Conservation (phyloP, 208 protist genomes). For the Acanthamoeba triangularis region DNA sequence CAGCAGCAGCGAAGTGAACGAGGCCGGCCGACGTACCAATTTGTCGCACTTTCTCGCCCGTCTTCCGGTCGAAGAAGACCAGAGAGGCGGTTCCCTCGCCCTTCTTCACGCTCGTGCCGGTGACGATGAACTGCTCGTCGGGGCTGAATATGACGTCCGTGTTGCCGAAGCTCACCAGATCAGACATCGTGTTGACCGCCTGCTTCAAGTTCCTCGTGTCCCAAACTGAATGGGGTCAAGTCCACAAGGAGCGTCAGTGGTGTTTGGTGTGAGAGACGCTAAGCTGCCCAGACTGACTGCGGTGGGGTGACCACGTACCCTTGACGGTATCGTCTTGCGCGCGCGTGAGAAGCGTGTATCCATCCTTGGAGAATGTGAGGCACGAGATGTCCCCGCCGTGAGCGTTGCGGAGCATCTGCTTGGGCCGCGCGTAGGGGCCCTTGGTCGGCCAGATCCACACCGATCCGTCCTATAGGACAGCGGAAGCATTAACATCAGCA, state of each 20-base stretch:
- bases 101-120: conserved; percentile 36
- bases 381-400: not conserved
- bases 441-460: conserved; percentile 49
- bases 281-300: not conserved
- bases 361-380: conserved; percentile 44
- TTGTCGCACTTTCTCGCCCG: conserved; percentile 27
- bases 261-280: no score
- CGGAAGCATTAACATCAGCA: not conserved
- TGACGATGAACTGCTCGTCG: conserved; percentile 65
- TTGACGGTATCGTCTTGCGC: conserved; percentile 38
- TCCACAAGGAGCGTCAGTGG: not conserved
- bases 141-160: conserved; percentile 55
- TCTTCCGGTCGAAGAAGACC: conserved; percentile 45
- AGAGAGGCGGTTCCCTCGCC: not conserved
- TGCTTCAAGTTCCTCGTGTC: not conserved
- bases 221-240: not conserved
- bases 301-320: not conserved
- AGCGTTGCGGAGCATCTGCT: conserved; percentile 19
- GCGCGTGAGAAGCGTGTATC: not conserved
- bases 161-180: not conserved
- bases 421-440: conserved; percentile 12
- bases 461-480: not conserved
- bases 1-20: no score
- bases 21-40: not conserved
- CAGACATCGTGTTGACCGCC: not conserved